Conservation (phyloP, 257 asterid species). For the Primulina eburnea region DNA sequence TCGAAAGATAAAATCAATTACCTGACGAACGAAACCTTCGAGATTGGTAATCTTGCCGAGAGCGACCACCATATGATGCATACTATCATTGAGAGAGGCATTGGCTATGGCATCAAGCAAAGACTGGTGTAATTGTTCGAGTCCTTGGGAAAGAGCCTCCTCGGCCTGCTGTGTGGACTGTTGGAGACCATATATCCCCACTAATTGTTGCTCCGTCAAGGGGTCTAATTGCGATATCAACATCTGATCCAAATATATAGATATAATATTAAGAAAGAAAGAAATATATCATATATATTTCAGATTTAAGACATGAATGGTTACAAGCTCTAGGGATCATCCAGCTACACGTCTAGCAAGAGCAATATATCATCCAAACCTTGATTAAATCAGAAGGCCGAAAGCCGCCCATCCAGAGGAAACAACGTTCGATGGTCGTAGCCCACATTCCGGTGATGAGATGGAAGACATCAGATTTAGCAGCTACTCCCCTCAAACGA, state of each 20-base stretch:
- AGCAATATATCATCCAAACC: slow-evolving; percentile 30
- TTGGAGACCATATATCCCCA: slow-evolving; percentile 85
- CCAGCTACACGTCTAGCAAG: too few relatives aligned
- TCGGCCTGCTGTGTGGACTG: slow-evolving; percentile 91
- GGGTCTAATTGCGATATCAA: slow-evolving; percentile 72
- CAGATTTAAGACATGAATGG: not conserved
- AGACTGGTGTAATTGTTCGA: slow-evolving; percentile 84
- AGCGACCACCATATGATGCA: slow-evolving; percentile 92
- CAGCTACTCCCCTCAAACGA: slow-evolving; percentile 69
- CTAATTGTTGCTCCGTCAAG: slow-evolving; percentile 80
- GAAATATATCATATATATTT: not conserved
- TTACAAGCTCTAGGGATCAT: too few relatives aligned
- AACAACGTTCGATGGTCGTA: slow-evolving; percentile 82
- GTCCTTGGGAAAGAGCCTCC: slow-evolving; percentile 91
- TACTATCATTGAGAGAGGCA: slow-evolving; percentile 57
- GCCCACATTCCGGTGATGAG: slow-evolving; percentile 89
- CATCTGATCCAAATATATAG: slow-evolving; percentile 44
- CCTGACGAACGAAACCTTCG: slow-evolving; percentile 91
- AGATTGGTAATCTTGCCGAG: slow-evolving; percentile 79
- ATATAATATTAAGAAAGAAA: not conserved
- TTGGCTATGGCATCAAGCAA: slow-evolving; percentile 60
- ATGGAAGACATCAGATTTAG: slow-evolving; percentile 84
- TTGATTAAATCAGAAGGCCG: slow-evolving; percentile 87
- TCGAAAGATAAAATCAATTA: slow-evolving; percentile 11
- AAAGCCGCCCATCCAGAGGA: slow-evolving; percentile 95